Evolutionary conservation across 2,329 filamentous ascomycete species (phyloP).

Genomic region (Hysterium pulicare): DNA sequence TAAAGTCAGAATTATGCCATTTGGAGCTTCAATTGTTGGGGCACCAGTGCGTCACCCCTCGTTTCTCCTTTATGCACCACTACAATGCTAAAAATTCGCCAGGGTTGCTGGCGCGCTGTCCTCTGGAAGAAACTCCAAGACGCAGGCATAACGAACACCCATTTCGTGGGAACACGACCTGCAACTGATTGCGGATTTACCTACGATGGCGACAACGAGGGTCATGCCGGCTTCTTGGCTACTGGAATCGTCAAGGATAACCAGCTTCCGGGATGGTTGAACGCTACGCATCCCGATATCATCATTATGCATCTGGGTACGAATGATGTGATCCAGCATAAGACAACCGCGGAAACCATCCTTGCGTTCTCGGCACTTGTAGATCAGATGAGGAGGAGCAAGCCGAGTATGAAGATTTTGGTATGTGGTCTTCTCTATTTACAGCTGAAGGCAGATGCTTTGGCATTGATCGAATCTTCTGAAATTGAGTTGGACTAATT

Average conservation of each 20-base stretch:
- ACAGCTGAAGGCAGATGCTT: neutral
- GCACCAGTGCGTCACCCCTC: neutral
- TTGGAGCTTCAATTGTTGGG: neutral
- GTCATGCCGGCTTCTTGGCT: constrained; percentile 42
- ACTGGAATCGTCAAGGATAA: constrained; percentile 39
- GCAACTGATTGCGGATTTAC: constrained; percentile 35
- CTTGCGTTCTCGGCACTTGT: constrained; percentile 39
- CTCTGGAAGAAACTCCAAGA: constrained; percentile 28
- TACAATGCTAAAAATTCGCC: neutral
- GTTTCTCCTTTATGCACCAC: neutral
- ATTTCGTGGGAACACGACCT: constrained; percentile 33
- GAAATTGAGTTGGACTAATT: neutral
- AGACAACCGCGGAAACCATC: constrained; percentile 31
- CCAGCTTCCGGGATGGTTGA: constrained; percentile 40
- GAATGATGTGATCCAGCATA: constrained; percentile 41
- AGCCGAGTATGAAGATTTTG: constrained; percentile 39
- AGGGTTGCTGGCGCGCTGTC: constrained; percentile 37
- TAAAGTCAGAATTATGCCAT: neutral
- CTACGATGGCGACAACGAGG: constrained; percentile 46
- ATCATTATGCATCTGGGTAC: constrained; percentile 47
- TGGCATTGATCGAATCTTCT: neutral
- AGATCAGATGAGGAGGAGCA: constrained; percentile 42
- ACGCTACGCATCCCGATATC: constrained; percentile 39
- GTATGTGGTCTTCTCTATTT: constrained; percentile 16
- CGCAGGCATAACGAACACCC: constrained; percentile 20